These are phyloP conservation scores for Suillus subluteus DNA, from an alignment of 768 basidiomycete genomes.

Conservation along the genomic window DNA sequence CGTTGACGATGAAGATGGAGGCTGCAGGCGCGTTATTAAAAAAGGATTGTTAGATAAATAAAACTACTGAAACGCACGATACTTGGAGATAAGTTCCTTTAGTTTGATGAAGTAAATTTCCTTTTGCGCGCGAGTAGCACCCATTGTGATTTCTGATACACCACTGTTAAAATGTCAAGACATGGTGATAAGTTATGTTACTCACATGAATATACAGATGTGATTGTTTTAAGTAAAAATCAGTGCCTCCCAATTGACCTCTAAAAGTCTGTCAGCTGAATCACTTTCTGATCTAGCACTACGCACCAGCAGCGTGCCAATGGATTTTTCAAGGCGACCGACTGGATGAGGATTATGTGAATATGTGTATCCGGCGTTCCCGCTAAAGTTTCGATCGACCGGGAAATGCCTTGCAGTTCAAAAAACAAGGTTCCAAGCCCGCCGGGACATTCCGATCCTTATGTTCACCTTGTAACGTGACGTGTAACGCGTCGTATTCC, in stretches of 20 bases:
- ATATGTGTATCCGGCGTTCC: slow-evolving; percentile 10
- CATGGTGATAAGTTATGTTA: slow-evolving; percentile 6
- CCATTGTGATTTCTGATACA: slow-evolving; percentile 63
- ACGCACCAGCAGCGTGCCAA: slow-evolving; percentile 78
- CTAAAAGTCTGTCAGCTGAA: slow-evolving; percentile 39
- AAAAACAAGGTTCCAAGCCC: slow-evolving; percentile 33
- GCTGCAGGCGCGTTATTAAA: slow-evolving; percentile 49
- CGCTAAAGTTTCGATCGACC: slow-evolving; percentile 29
- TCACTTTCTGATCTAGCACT: neutral
- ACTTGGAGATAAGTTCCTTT: slow-evolving; percentile 88
- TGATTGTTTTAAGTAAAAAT: slow-evolving; percentile 27
- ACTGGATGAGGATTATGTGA: slow-evolving; percentile 32
- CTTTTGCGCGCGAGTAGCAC: slow-evolving; percentile 89
- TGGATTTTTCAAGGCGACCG: slow-evolving; percentile 90
- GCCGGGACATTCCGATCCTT: slow-evolving; percentile 20
- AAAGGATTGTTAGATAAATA: neutral
- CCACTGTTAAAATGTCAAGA: neutral
- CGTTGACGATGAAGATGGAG: slow-evolving; percentile 98
- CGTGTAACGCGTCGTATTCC: slow-evolving; percentile 11
- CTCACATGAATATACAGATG: slow-evolving; percentile 32
- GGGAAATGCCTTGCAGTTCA: slow-evolving; percentile 34
- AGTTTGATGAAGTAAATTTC: slow-evolving; percentile 91
- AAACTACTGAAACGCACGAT: slow-evolving; percentile 61
- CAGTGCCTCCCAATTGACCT: slow-evolving; percentile 95
- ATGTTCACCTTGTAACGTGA: slow-evolving; percentile 2